Evolutionary conservation across 768 basidiomycete genomes (phyloP), one percentile per base, ranked within the genome.

Genomic region (Serendipita vermifera): DNA sequence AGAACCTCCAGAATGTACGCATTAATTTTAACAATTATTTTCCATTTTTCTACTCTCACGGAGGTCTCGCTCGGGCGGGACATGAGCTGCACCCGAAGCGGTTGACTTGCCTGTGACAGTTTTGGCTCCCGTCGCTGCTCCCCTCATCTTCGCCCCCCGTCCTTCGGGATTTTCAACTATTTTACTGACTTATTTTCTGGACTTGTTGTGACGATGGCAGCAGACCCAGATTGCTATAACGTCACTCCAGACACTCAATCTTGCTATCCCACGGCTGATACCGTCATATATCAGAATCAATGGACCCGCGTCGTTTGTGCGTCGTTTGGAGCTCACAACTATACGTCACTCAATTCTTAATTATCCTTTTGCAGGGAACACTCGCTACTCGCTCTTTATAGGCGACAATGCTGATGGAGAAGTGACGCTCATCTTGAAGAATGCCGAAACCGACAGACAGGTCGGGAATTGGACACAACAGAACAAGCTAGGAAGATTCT

Each of bases 281-380:
- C 77, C 20, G 59, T 71, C 24, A 72, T 92, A 59, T 67, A 75
- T n/a, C 89, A 94, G 68, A 77, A 83, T 63, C 68, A 85, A 48
- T 87, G 79, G 75, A 79, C 81, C 3, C 76, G 81, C 33, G 82
- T 90, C 64, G 79, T 90, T 64, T 92, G 89, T 87, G 64, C 67
- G 86, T 83, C 54, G 60, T 11, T 59, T 59, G 13, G 57, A 46
- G 27, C 59, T 58, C 4, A 63, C 38, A 38, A 58, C 59, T 60
- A 39, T 58, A 55, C n/a, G 33, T 55, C 6, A 53, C 39, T 41
- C 33, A 36, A 39, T 59, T 58, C 33, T 17, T 66, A 54, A 54
- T 22, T 43, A 56, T 58, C 55, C 43, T 15, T 31, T 26, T 60
- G 43, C 67, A 87, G 85, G 86, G 86, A 89, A 90, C 64, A 82